These are phyloP conservation scores for Thermoascus crustaceus DNA, from an alignment of 2,329 filamentous ascomycete species.

Conservation along the genomic window DNA sequence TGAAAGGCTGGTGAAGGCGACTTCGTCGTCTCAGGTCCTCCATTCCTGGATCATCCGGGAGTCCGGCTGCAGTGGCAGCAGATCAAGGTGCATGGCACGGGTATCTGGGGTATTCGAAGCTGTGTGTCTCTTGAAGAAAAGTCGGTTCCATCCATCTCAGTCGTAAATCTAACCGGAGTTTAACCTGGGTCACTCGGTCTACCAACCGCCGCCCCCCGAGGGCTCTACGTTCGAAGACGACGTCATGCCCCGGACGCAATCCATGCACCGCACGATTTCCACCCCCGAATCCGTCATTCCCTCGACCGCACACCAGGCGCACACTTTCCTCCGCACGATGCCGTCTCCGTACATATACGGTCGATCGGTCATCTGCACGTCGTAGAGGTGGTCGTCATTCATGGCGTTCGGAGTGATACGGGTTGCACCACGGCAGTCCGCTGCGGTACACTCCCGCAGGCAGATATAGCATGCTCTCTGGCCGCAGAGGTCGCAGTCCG, in stretches of 20 bases:
- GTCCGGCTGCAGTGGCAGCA: too few species aligned
- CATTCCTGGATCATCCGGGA: too few species aligned
- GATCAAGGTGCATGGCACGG: too few species aligned
- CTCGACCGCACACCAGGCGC: slow-evolving; percentile 34
- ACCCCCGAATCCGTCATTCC: slow-evolving; percentile 27
- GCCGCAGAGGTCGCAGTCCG: slow-evolving; percentile 33
- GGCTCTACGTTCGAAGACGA: neutral
- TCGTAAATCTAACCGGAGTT: too few species aligned
- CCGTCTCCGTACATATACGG: slow-evolving; percentile 4
- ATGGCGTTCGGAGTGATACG: neutral
- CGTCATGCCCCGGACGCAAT: slow-evolving; percentile 22
- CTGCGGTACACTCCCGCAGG: slow-evolving; percentile 30
- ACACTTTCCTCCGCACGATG: slow-evolving; percentile 23
- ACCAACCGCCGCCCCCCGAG: too few species aligned
- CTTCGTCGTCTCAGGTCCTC: too few species aligned
- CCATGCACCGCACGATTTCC: slow-evolving; percentile 31
- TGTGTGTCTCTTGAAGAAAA: too few species aligned
- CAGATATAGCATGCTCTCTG: slow-evolving; percentile 36
- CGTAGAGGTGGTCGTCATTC: slow-evolving; percentile 3
- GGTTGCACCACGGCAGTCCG: slow-evolving; percentile 17
- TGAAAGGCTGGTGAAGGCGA: too few species aligned
- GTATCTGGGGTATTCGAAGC: too few species aligned
- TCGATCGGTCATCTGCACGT: slow-evolving; percentile 1
- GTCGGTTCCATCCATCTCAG: too few species aligned
- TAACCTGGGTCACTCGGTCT: too few species aligned